Conservation (phyloP, 306 rosid genomes). For the Rosa lucieae region DNA sequence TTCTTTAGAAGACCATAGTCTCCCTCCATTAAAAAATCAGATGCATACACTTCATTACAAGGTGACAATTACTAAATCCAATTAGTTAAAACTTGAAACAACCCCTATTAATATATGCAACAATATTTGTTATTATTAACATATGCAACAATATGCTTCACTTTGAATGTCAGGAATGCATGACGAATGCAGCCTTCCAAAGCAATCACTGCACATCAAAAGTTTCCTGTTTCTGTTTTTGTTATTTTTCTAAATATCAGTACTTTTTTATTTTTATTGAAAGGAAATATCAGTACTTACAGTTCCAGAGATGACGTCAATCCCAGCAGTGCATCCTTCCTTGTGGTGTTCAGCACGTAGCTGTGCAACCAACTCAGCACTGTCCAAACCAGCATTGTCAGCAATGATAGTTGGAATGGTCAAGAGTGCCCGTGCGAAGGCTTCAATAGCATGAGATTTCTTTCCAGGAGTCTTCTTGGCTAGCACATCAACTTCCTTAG, state of each 20-base stretch:
- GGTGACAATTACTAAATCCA: not conserved
- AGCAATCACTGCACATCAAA: not conserved
- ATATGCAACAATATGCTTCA: not conserved
- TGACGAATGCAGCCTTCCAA: not conserved
- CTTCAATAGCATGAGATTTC: constrained; percentile 94
- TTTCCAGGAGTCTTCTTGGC: constrained; percentile 95
- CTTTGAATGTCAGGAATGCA: not conserved
- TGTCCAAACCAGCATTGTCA: constrained; percentile 98
- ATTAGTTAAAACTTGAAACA: not conserved
- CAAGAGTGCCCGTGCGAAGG: constrained; percentile 81
- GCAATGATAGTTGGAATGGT: constrained; percentile 93
- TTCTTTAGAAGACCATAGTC: not conserved
- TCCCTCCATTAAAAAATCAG: not conserved
- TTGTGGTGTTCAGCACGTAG: constrained; percentile 96
- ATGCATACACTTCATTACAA: not conserved
- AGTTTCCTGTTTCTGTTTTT: not conserved
- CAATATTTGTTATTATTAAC: not conserved
- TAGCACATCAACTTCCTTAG: constrained; percentile 83
- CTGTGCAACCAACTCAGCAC: constrained; percentile 92
- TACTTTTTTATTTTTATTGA: constrained; percentile 27
- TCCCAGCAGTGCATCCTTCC: constrained; percentile 80
- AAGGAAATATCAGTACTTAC: constrained; percentile 41
- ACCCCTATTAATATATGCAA: not conserved
- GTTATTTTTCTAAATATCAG: not conserved
- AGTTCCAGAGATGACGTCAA: constrained; percentile 90